Evolutionary conservation across 768 basidiomycete species (phyloP), one percentile per base, ranked within the genome.

Genomic region (Suillus clintonianus): DNA sequence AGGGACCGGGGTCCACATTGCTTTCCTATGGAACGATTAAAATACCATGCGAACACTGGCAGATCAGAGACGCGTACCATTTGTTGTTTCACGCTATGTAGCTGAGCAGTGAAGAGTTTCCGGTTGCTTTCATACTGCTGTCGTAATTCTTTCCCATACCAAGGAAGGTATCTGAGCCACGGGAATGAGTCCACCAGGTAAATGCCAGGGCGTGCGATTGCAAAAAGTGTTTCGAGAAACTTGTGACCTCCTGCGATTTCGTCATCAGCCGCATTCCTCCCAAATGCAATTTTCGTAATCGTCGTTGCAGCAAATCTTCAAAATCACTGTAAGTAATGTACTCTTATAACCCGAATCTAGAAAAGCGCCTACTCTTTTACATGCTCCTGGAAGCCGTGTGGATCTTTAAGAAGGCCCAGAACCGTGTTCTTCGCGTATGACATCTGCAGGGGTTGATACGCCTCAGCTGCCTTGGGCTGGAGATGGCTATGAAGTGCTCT

Each of bases 401-500:
- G 68, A 19, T 72, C 59, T 11, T 64, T 51, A 55, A 72, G 42
- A 14, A 74, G 48, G 19, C 68, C 68, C 1, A 74, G 19, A 24
- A 72, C 58, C n/a, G 64, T 32, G 0, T 64, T 61, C 39, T 56
- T 66, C 6, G 67, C 69, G 0, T 77, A 72, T 34, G 72, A 73
- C 69, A 78, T 77, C 30, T 86, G 76, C 1, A 84, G 77, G 0
- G 80, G 81, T 2, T 77, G 76, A 63, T 87, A 87, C 1, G 70
- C 73, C 5, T 75, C 68, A 0, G 83, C 78, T 5, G 78, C 77
- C 63, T 81, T 83, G 14, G 83, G 82, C 55, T 84, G 83, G 0
- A 88, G 76, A 59, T 86, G 82, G 0, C 82, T 79, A 64, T 86
- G 85, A 1, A 85, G 74, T 0, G 85, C 84, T 43, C 84, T 84